phyloP scores from a whole-genome alignment of 306 rosid genomes.

The Sesbania bispinosa region DNA sequence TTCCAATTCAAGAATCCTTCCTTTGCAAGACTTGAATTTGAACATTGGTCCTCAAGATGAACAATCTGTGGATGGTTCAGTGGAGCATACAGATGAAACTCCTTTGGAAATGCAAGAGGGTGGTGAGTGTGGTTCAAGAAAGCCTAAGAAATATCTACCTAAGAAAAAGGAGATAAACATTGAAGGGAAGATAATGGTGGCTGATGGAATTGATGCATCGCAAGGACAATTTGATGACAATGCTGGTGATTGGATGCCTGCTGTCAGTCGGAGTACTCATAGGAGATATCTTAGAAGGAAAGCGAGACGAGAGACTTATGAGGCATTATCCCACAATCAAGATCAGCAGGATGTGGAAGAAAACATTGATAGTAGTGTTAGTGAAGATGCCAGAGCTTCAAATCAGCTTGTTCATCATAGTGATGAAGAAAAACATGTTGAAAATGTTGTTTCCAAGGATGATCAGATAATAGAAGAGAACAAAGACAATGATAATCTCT shows the following conservation, averaged over 20 bases:
- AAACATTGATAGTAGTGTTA: conserved; percentile 13
- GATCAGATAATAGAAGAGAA: conserved; percentile 31
- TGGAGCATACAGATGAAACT: conserved; percentile 32
- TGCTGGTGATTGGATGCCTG: conserved; percentile 83
- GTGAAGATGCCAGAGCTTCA: conserved; percentile 34
- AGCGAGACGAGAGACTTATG: conserved; percentile 60
- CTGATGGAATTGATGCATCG: conserved; percentile 79
- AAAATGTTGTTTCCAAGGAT: conserved; percentile 32
- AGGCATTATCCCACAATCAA: conserved; percentile 45
- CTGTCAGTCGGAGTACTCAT: conserved; percentile 86
- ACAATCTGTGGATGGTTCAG: conserved; percentile 35
- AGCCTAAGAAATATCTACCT: conserved; percentile 45
- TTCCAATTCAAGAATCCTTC: conserved; percentile 64
- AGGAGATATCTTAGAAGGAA: conserved; percentile 80
- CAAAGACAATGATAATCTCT: conserved; percentile 42
- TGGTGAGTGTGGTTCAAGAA: conserved; percentile 22
- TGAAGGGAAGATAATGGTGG: conserved; percentile 77
- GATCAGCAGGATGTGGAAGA: conserved; percentile 41
- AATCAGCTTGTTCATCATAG: conserved; percentile 26
- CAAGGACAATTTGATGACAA: conserved; percentile 58
- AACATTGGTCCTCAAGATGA: conserved; percentile 51
- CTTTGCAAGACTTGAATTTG: conserved; percentile 70
- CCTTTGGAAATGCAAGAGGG: conserved; percentile 42
- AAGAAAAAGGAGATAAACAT: conserved; percentile 64
- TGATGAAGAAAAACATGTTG: conserved; percentile 24